These are phyloP conservation scores for Ogataea sp. DNA, from an alignment of 805 yeast species.

Conservation along the genomic window DNA sequence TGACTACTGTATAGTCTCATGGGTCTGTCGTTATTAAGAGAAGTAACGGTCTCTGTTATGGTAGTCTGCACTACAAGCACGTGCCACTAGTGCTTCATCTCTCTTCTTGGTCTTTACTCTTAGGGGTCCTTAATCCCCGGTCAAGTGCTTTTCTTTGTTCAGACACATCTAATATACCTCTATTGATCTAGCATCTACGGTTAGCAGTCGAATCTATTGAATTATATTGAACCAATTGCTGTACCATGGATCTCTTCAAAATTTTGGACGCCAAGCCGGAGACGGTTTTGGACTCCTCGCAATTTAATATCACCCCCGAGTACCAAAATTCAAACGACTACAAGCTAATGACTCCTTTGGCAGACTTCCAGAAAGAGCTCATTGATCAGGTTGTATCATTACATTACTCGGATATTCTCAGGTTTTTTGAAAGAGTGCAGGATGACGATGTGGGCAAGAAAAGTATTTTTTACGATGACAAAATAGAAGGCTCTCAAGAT, in stretches of 20 bases:
- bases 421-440: slow-evolving; percentile 65
- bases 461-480: slow-evolving; percentile 1
- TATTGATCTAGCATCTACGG: too few species aligned
- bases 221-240: too few species aligned
- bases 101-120: too few species aligned
- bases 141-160: too few species aligned
- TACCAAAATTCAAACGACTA: slow-evolving; percentile 52
- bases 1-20: too few species aligned
- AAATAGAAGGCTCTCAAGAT: not conserved
- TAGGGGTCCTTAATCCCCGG: too few species aligned
- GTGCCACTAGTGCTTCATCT: too few species aligned
- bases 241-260: slow-evolving; percentile 66
- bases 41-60: too few species aligned
- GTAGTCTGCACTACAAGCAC: too few species aligned
- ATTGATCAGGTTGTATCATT: slow-evolving; percentile 87
- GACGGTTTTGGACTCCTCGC: slow-evolving; percentile 59
- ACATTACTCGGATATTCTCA: slow-evolving; percentile 84
- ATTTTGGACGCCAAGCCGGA: slow-evolving; percentile 81
- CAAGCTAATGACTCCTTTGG: slow-evolving; percentile 74
- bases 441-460: slow-evolving; percentile 22
- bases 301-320: slow-evolving; percentile 25
- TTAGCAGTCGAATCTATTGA: too few species aligned
- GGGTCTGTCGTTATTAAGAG: too few species aligned
- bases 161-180: too few species aligned
- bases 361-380: slow-evolving; percentile 78